Conservation (phyloP, 2,329 filamentous ascomycete genomes). For the Trichoderma aggressivum region DNA sequence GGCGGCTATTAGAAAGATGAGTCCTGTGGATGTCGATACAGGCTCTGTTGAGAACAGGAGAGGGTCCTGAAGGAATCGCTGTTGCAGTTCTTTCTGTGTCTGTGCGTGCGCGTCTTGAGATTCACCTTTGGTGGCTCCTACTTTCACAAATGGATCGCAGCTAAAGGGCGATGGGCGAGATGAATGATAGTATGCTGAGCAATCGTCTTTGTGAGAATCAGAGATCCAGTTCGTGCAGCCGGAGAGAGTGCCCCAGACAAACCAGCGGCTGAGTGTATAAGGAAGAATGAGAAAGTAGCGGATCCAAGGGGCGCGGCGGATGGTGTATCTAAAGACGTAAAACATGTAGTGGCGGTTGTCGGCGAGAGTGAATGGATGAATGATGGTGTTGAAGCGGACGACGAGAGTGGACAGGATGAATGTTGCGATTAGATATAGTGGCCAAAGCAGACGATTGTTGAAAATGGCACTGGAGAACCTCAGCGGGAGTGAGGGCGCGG, state of each 20-base stretch:
- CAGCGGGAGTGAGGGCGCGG: conserved; percentile 19
- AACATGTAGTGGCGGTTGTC: conserved; percentile 98
- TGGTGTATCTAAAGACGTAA: conserved; percentile 84
- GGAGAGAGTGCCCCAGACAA: conserved; percentile 62
- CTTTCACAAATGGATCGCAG: conserved; percentile 30
- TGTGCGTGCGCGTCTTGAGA: neutral
- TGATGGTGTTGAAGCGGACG: conserved; percentile 81
- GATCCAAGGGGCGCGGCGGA: conserved; percentile 61
- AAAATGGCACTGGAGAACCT: conserved; percentile 24
- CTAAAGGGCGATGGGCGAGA: conserved; percentile 23
- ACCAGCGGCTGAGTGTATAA: conserved; percentile 69
- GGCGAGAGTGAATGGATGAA: conserved; percentile 92
- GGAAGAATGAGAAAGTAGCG: conserved; percentile 65
- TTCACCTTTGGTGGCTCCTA: neutral
- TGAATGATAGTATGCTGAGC: neutral
- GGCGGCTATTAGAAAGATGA: conserved; percentile 65
- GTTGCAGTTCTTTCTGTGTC: neutral
- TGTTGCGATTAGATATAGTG: conserved; percentile 35
- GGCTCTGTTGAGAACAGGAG: conserved; percentile 30
- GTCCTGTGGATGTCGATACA: conserved; percentile 47
- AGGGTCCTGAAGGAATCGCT: conserved; percentile 27
- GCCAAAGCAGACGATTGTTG: conserved; percentile 35
- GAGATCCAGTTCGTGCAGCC: conserved; percentile 33
- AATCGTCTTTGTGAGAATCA: conserved; percentile 4
- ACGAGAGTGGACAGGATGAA: conserved; percentile 40